phyloP scores from a whole-genome alignment of 2,329 filamentous ascomycete genomes.

The Plectosphaerella cucumerina region DNA sequence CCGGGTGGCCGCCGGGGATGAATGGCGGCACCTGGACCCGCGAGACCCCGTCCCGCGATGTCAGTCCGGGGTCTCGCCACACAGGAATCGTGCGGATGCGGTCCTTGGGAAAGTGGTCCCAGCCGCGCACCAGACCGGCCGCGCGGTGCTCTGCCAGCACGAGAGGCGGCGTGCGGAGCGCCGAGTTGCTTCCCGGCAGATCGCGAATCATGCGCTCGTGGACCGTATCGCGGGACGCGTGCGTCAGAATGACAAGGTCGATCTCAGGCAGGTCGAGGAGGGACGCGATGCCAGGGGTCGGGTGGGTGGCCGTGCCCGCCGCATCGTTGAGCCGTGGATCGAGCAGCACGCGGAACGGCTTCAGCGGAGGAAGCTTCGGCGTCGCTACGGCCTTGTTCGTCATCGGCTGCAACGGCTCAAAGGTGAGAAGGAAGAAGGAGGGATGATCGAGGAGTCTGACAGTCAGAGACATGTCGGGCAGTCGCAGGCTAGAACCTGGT shows the following conservation, averaged over 20 bases:
- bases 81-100: conserved; percentile 39
- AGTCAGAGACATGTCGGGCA: conserved; percentile 51
- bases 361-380: conserved; percentile 9
- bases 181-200: conserved; percentile 35
- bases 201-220: conserved; percentile 65
- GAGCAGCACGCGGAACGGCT: conserved; percentile 62
- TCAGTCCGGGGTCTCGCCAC: conserved; percentile 38
- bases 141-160: conserved; percentile 64
- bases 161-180: conserved; percentile 47
- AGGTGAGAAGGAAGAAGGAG: conserved; percentile 61
- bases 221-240: conserved; percentile 60
- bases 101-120: conserved; percentile 61
- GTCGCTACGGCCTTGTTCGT: conserved; percentile 14
- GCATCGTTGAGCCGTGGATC: conserved; percentile 67
- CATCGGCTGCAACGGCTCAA: conserved; percentile 48
- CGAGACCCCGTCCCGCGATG: conserved; percentile 26
- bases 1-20: conserved; percentile 46
- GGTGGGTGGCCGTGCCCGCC: conserved; percentile 57
- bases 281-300: conserved; percentile 54
- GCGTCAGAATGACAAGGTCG: conserved; percentile 42
- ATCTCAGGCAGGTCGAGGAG: conserved; percentile 35
- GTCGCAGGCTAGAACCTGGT: conserved; percentile 2
- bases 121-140: conserved; percentile 60
- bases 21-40: conserved; percentile 51
- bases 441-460: conserved; percentile 62